Conservation (phyloP, 805 yeast species). For the Teunomyces panamensis region DNA sequence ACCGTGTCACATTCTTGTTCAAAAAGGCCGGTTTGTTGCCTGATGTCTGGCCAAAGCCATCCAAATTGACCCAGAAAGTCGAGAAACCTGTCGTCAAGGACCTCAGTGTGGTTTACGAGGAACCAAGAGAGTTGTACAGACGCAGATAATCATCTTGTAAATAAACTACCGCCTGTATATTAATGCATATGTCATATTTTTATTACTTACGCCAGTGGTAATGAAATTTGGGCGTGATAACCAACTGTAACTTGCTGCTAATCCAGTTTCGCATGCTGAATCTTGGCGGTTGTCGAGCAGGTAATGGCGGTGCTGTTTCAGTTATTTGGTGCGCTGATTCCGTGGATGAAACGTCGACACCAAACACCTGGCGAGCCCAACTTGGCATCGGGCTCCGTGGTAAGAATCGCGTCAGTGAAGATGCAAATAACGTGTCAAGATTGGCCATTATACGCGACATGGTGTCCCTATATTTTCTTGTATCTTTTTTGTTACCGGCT, state of each 20-base stretch:
- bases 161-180: conserved; percentile 2
- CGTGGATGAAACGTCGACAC: background rate
- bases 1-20: conserved; percentile 71
- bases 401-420: background rate
- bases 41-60: conserved; percentile 56
- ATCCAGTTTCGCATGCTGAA: background rate
- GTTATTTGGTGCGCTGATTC: background rate
- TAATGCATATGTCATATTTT: background rate
- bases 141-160: conserved; percentile 19
- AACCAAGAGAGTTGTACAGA: conserved; percentile 31
- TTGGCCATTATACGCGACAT: background rate
- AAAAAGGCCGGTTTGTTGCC: conserved; percentile 73
- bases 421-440: background rate
- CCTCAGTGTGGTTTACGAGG: conserved; percentile 27
- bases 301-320: background rate
- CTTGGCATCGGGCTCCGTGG: background rate
- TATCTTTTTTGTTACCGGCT: background rate
- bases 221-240: background rate
- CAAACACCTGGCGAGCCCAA: background rate
- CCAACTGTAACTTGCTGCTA: background rate
- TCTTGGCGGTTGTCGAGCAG: background rate
- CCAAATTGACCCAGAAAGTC: conserved; percentile 31
- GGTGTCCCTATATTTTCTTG: background rate
- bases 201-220: background rate
- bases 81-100: conserved; percentile 28